phyloP scores from a whole-genome alignment of 2,329 filamentous ascomycete genomes.

The Epichloe gansuensis region DNA sequence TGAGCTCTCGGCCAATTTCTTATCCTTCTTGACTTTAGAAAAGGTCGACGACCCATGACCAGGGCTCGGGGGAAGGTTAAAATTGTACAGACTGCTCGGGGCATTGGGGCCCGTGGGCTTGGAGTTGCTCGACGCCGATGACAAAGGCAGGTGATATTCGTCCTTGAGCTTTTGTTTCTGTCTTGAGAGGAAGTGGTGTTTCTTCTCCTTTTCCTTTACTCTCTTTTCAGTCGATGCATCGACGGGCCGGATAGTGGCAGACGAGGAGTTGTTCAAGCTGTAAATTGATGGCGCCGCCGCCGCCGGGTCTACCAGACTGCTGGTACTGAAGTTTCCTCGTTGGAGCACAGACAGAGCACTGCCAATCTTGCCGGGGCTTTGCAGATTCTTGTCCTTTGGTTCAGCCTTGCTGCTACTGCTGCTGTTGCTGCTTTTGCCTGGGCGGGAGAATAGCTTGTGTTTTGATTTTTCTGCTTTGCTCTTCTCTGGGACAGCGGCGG shows the following conservation, averaged over 20 bases:
- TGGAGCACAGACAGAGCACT: slow-evolving; percentile 54
- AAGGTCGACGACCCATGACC: slow-evolving; percentile 54
- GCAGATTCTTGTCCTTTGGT: slow-evolving; percentile 50
- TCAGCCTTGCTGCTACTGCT: slow-evolving; percentile 49
- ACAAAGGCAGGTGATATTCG: slow-evolving; percentile 59
- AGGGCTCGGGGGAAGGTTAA: slow-evolving; percentile 62
- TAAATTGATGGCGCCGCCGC: slow-evolving; percentile 48
- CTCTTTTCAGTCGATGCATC: slow-evolving; percentile 38
- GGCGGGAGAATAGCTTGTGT: slow-evolving; percentile 69
- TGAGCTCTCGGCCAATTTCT: slow-evolving; percentile 60
- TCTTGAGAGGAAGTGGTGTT: slow-evolving; percentile 66
- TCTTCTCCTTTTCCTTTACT: slow-evolving; percentile 50
- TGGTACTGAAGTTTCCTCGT: slow-evolving; percentile 56
- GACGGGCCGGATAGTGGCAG: slow-evolving; percentile 58
- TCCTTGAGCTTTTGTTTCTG: slow-evolving; percentile 71
- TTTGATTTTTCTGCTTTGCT: slow-evolving; percentile 52
- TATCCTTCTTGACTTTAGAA: slow-evolving; percentile 75
- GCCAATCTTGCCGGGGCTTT: slow-evolving; percentile 60
- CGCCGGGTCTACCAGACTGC: slow-evolving; percentile 51
- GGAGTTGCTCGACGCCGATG: slow-evolving; percentile 65
- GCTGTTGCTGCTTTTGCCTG: slow-evolving; percentile 58
- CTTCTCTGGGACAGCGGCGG: slow-evolving; percentile 40
- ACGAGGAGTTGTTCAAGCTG: slow-evolving; percentile 61
- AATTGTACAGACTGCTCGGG: slow-evolving; percentile 66
- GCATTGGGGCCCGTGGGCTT: slow-evolving; percentile 62